Conservation (phyloP, 306 rosid genomes). For the Comarum palustre region DNA sequence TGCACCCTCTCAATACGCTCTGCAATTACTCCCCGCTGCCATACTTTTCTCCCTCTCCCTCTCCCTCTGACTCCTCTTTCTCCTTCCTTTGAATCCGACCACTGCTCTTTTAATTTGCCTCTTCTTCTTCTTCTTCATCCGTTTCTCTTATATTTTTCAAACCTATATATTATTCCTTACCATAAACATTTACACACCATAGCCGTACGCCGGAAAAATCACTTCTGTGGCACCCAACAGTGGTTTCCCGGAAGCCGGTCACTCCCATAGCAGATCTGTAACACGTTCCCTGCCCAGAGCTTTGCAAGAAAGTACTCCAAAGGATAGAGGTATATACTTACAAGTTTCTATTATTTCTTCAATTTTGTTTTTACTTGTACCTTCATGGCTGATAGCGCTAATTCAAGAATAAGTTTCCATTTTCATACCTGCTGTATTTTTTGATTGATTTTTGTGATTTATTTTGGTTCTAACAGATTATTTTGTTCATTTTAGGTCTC, state of each 20-base stretch:
- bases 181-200: background rate
- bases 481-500: slow-evolving; percentile 10
- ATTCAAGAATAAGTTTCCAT: background rate
- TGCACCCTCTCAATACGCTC: slow-evolving; percentile 98
- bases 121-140: slow-evolving; percentile 20
- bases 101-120: slow-evolving; percentile 19
- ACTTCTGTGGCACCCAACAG: slow-evolving; percentile 16
- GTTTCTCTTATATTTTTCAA: slow-evolving; percentile 1
- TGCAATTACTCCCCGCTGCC: slow-evolving; percentile 85
- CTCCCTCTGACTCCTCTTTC: slow-evolving; percentile 42
- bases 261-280: too few relatives aligned
- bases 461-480: background rate
- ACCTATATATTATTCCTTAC: slow-evolving; percentile 8
- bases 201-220: slow-evolving; percentile 20
- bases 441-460: background rate
- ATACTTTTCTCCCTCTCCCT: slow-evolving; percentile 45
- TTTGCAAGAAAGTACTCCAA: background rate
- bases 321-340: background rate
- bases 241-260: slow-evolving; percentile 11
- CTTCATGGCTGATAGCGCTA: background rate
- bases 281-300: background rate
- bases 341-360: background rate
- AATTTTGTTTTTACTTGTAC: background rate
- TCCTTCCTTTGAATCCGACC: slow-evolving; percentile 26
- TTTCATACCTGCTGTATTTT: background rate